Conservation (phyloP, 2,329 filamentous ascomycete species). For the Coleophoma crateriformis region DNA sequence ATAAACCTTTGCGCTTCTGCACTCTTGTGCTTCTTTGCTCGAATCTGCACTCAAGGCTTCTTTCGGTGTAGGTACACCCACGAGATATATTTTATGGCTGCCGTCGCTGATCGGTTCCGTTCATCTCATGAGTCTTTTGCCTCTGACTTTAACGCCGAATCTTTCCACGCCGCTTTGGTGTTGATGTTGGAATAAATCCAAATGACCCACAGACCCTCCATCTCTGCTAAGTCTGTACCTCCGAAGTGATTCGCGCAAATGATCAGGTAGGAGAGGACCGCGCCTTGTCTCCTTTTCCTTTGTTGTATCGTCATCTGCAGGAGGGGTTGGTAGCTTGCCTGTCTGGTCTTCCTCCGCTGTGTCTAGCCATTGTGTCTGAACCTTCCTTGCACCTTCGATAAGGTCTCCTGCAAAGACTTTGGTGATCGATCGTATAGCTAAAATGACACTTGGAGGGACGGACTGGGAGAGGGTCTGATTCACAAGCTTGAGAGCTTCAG, state of each 20-base stretch:
- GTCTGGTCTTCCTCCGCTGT: constrained; percentile 50
- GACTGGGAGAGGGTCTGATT: constrained; percentile 79
- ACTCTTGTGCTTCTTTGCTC: no score
- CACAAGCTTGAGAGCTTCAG: constrained; percentile 47
- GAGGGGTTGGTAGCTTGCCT: constrained; percentile 41
- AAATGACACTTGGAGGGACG: constrained; percentile 66
- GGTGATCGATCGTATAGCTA: constrained; percentile 69
- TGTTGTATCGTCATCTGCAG: constrained; percentile 23
- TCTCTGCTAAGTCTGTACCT: constrained; percentile 60
- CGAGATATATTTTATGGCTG: no score
- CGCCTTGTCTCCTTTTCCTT: constrained; percentile 32
- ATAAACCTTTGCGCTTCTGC: no score
- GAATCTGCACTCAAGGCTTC: no score
- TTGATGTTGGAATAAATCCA: constrained; percentile 56
- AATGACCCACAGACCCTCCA: constrained; percentile 51
- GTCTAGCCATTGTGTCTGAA: constrained; percentile 67
- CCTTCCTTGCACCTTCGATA: constrained; percentile 63
- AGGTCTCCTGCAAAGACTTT: constrained; percentile 75
- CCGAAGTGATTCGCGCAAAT: constrained; percentile 67
- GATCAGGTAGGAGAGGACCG: constrained; percentile 65
- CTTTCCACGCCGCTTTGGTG: constrained; percentile 54
- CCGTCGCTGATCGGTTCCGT: background rate
- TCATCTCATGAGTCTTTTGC: constrained; percentile 26
- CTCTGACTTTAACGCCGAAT: constrained; percentile 32
- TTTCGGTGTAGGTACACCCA: no score